A percentile compares a stretch with the other conserved stretches of the same genome.
phyloP scores from a whole-genome alignment of 805 yeast species.

The Kuraishia hungarica region DNA sequence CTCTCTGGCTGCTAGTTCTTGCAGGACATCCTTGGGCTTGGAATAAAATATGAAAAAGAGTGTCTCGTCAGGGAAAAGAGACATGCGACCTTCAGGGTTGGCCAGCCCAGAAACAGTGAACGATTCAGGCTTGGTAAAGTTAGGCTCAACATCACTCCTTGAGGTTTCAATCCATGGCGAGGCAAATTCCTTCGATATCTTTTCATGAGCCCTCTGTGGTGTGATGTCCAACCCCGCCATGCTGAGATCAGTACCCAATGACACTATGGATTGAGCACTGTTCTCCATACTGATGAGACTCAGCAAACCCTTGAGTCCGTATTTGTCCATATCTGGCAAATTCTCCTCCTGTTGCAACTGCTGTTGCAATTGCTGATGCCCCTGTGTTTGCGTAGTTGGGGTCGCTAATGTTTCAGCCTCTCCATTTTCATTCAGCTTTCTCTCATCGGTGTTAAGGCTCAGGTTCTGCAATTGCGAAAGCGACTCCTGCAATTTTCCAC shows the following conservation, averaged over 20 bases:
- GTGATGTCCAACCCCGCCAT: constrained; percentile 57
- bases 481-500: neutral
- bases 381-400: constrained; percentile 1
- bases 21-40: constrained; percentile 86
- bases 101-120: constrained; percentile 26
- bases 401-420: neutral
- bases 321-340: constrained; percentile 43
- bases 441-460: neutral
- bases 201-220: constrained; percentile 25
- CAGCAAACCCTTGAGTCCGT: constrained; percentile 59
- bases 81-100: constrained; percentile 30
- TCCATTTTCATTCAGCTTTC: neutral
- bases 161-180: constrained; percentile 96
- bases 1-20: constrained; percentile 90
- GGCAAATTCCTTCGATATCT: constrained; percentile 58
- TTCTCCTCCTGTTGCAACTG: constrained; percentile 13
- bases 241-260: constrained; percentile 68
- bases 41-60: constrained; percentile 89
- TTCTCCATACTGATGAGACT: constrained; percentile 55
- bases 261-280: constrained; percentile 53
- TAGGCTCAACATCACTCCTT: constrained; percentile 84
- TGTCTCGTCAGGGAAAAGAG: constrained; percentile 79
- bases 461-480: neutral
- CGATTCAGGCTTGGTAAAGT: constrained; percentile 54
- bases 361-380: constrained; percentile 13